A percentile compares a stretch with the other conserved stretches of the same genome.
phyloP scores from a whole-genome alignment of 352 stramenopile genomes.

The Phytopythium litorale region DNA sequence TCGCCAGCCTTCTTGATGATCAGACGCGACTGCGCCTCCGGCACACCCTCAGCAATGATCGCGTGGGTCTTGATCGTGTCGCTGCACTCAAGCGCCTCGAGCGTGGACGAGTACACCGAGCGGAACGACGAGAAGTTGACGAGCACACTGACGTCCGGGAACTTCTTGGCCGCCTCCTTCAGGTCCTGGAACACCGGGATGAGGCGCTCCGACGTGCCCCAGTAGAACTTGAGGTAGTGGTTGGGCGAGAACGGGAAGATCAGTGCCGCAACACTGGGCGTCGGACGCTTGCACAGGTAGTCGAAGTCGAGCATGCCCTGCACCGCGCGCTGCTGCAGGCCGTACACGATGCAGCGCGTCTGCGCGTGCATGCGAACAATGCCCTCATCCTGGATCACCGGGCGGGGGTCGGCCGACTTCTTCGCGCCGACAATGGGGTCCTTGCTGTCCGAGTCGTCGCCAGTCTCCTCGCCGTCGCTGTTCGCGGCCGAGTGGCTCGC shows the following conservation, averaged over 20 bases:
- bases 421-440: conserved; percentile 4
- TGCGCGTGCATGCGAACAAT: conserved; percentile 85
- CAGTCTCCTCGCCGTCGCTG: conserved; percentile 35
- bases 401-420: conserved; percentile 21
- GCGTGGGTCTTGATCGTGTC: conserved; percentile 94
- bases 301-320: conserved; percentile 98
- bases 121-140: conserved; percentile 98
- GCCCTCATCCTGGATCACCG: conserved; percentile 77
- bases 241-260: conserved; percentile 96
- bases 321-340: conserved; percentile 91
- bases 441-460: conserved; percentile 32
- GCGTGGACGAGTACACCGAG: conserved; percentile 93
- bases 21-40: conserved; percentile 92
- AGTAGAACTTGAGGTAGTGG: conserved; percentile 98
- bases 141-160: conserved; percentile 91
- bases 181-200: conserved; percentile 92
- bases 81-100: conserved; percentile 93
- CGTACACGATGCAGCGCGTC: conserved; percentile 94
- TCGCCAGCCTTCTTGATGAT: conserved; percentile 92
- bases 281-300: conserved; percentile 95
- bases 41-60: conserved; percentile 97
- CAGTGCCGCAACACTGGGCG: conserved; percentile 91
- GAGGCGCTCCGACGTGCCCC: conserved; percentile 93
- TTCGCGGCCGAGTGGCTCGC: conserved; percentile 10
- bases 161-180: conserved; percentile 91